Conservation (phyloP, 257 asterid species). For the Solanum etuberosum region DNA sequence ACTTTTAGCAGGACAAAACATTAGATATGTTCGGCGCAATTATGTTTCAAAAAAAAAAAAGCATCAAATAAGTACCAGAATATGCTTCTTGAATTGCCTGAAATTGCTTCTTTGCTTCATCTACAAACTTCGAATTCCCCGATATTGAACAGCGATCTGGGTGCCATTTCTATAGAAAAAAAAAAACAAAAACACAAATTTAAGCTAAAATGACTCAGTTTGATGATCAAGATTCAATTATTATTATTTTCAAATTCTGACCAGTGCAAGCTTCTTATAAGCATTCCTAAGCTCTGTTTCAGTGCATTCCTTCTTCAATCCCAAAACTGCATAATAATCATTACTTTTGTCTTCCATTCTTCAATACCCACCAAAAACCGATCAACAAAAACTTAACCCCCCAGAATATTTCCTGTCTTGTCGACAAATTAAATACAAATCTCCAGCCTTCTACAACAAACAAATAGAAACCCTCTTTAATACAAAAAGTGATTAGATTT, state of each 20-base stretch:
- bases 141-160: conserved; percentile 72
- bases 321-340: conserved; percentile 64
- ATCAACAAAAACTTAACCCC: background rate
- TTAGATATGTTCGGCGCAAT: background rate
- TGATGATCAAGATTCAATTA: background rate
- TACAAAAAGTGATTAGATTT: background rate
- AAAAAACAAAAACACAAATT: background rate
- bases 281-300: conserved; percentile 51
- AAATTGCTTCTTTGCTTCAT: conserved; percentile 76
- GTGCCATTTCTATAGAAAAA: conserved; percentile 60
- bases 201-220: background rate
- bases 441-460: background rate
- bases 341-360: conserved; percentile 36
- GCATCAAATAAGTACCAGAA: conserved; percentile 36
- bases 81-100: conserved; percentile 86
- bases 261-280: conserved; percentile 86
- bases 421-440: conserved; percentile 33
- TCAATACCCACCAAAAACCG: background rate
- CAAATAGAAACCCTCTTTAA: background rate
- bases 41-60: background rate
- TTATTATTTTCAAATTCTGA: conserved; percentile 9
- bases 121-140: conserved; percentile 38
- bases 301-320: conserved; percentile 63
- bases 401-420: conserved; percentile 6
- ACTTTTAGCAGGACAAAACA: background rate